Percentiles rank a stretch among this genome's conserved stretches.
These are phyloP conservation scores for Trametes cinnabarina DNA, from an alignment of 768 basidiomycete genomes.

Conservation along the genomic window DNA sequence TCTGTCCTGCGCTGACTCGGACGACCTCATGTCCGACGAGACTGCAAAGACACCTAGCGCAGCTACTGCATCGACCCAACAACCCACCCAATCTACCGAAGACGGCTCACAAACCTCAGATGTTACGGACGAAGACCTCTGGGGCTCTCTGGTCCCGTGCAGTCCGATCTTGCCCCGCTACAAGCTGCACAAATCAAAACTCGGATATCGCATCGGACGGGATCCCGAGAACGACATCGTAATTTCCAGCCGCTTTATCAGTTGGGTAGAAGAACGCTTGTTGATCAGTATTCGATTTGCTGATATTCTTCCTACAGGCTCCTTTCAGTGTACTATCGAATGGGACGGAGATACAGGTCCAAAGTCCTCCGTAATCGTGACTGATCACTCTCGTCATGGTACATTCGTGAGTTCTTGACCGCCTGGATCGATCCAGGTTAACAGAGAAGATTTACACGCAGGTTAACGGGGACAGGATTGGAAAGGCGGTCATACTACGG, in stretches of 20 bases:
- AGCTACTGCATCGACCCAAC: constrained; percentile 6
- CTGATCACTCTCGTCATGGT: constrained; percentile 57
- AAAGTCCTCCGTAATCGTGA: constrained; percentile 43
- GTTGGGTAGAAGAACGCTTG: constrained; percentile 38
- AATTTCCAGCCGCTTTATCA: constrained; percentile 65
- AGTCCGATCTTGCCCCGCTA: constrained; percentile 47
- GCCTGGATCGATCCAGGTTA: no score
- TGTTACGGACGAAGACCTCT: constrained; percentile 40
- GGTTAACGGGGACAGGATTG: constrained; percentile 68
- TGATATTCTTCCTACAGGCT: constrained; percentile 34
- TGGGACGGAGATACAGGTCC: constrained; percentile 53
- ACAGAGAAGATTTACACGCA: constrained; percentile 25
- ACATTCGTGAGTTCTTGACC: constrained; percentile 5
- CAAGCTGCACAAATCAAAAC: constrained; percentile 56
- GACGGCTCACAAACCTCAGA: constrained; percentile 23
- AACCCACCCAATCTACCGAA: constrained; percentile 39
- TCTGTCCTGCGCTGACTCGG: neutral
- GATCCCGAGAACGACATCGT: constrained; percentile 41
- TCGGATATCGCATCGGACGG: constrained; percentile 55
- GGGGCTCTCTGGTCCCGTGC: constrained; percentile 70
- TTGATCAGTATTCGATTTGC: neutral
- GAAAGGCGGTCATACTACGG: constrained; percentile 52
- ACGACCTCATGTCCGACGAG: neutral
- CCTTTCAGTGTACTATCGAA: constrained; percentile 51
- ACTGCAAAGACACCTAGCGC: neutral